Base-by-base conservation (phyloP, 2,329 filamentous ascomycete genomes). In the Fusarium compactum region DNA sequence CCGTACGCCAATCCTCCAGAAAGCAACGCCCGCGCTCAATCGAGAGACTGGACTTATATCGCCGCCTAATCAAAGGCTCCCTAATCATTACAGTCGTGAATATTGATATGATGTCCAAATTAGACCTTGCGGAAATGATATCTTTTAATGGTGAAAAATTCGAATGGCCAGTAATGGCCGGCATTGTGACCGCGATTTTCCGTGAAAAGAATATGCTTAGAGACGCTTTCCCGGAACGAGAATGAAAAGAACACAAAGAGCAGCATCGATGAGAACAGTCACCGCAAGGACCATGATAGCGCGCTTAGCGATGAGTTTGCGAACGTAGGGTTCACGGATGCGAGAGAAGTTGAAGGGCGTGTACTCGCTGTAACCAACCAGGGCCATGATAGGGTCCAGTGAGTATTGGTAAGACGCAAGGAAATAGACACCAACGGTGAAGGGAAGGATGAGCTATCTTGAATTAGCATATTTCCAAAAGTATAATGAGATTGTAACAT, bases 351-450 rank as follows among this genome's bases (percentile, higher is more conserved):
- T 92, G 85, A 98, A 95, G 53, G 97, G 94, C 0, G 95, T 98
- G 82, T 98, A 98, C 83, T 99, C 97, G 83, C 95, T 98, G 80
- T 91, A 91, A 38, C 95, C 95, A n/a, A 92, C 80, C 22, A 98
- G 86, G 7, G 94, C 96, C 80, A 98, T 89, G 68, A 97, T 85
- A 1, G 97, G 95, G 76, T 99, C 96, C 54, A 99, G 89, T 70
- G 94, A 94, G 82, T 98, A 99, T 80, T 98, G 95, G 77, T 98
- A 97, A 4, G 95, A 96, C 29, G 92, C 89, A 34, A 97, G 88
- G 75, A 92, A 90, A 81, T 99, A 99, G 32, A 97, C 89, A 25
- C 94, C 95, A 34, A 99, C 82, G 3, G 93, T 94, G 82, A 98
- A 98, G 0, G 97, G 96, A 2, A 99, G 84, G 72, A 98, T 95